Evolutionary conservation across 305 asterid genomes (phyloP).

Genomic region (Petunia hybrid): DNA sequence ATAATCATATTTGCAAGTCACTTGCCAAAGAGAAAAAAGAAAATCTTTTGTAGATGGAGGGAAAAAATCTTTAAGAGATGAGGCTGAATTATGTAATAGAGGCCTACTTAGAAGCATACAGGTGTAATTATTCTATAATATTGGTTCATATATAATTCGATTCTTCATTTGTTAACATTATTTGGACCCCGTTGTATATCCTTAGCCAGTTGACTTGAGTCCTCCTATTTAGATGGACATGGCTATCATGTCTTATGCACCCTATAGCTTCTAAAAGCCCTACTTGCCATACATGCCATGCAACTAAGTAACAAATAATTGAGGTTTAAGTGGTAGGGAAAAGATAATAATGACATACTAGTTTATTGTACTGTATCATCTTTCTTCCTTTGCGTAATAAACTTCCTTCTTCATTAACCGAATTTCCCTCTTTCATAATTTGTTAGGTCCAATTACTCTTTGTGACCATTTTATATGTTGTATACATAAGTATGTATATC

Average conservation of each 20-base stretch:
- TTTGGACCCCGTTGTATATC: too few relatives aligned
- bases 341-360: not conserved
- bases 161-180: too few relatives aligned
- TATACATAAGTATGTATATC: not conserved
- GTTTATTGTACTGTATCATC: not conserved
- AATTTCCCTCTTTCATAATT: not conserved
- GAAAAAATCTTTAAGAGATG: too few relatives aligned
- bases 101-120: too few relatives aligned
- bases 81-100: too few relatives aligned
- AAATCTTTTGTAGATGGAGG: too few relatives aligned
- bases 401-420: not conserved
- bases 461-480: not conserved
- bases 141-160: too few relatives aligned
- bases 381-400: not conserved
- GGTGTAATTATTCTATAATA: too few relatives aligned
- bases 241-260: not conserved
- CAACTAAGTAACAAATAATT: constrained; percentile 18
- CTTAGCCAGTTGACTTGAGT: too few relatives aligned
- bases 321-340: not conserved
- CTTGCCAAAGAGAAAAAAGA: too few relatives aligned
- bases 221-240: not conserved
- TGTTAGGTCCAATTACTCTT: not conserved
- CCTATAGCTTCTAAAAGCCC: not conserved
- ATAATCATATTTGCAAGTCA: too few relatives aligned
- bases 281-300: not conserved